These are phyloP conservation scores for Astrothelium macrocarpum DNA, from an alignment of 495 filamentous ascomycete species.

Conservation along the genomic window DNA sequence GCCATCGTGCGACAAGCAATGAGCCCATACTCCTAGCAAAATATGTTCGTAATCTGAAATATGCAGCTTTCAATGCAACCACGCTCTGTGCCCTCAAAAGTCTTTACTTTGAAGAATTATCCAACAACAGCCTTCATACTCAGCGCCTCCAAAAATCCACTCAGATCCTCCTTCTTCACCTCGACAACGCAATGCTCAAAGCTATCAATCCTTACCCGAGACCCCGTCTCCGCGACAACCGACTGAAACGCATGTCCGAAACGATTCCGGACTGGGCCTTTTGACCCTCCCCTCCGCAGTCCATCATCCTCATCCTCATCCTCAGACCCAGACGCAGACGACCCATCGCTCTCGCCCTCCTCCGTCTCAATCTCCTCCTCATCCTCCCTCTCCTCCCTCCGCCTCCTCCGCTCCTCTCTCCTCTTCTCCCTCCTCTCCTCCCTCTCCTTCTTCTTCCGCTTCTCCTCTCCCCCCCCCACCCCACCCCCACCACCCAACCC, in stretches of 20 bases:
- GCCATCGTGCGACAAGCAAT: background rate
- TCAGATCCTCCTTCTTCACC: slow-evolving; percentile 88
- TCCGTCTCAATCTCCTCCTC: slow-evolving; percentile 41
- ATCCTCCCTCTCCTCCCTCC: slow-evolving; percentile 49
- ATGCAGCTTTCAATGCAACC: background rate
- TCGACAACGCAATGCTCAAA: slow-evolving; percentile 97
- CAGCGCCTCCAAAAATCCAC: slow-evolving; percentile 81
- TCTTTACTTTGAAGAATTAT: slow-evolving; percentile 31
- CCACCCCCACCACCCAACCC: slow-evolving; percentile 76
- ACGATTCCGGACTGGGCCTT: slow-evolving; percentile 65
- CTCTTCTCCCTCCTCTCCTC: slow-evolving; percentile 44
- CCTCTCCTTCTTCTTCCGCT: slow-evolving; percentile 48
- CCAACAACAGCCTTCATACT: slow-evolving; percentile 89
- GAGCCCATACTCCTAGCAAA: background rate
- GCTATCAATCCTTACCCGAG: slow-evolving; percentile 83
- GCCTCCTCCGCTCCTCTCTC: slow-evolving; percentile 46
- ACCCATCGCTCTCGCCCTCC: slow-evolving; percentile 32
- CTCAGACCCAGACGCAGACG: slow-evolving; percentile 35
- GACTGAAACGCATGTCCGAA: slow-evolving; percentile 96
- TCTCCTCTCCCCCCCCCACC: slow-evolving; percentile 49
- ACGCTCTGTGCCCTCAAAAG: background rate
- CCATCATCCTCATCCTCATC: too few relatives aligned
- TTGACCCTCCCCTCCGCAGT: slow-evolving; percentile 43
- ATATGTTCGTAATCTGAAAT: background rate
- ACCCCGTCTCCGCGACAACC: slow-evolving; percentile 83